Evolutionary conservation across 2,329 filamentous ascomycete genomes (phyloP).

Genomic region (Cyphellophora europaea): DNA sequence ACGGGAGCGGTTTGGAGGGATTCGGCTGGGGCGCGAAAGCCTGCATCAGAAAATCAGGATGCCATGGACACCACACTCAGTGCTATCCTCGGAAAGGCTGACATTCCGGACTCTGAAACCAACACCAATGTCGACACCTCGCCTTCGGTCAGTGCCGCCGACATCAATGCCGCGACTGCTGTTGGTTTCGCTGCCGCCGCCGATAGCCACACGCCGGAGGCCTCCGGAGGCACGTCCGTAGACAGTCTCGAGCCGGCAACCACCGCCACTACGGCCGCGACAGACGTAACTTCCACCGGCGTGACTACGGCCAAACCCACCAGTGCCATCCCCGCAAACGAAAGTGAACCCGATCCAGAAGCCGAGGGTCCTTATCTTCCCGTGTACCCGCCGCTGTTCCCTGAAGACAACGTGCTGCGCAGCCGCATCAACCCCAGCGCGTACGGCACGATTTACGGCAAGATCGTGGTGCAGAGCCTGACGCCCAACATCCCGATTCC

Average conservation of each 20-base stretch:
- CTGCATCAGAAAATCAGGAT: constrained; percentile 1
- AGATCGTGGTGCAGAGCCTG: constrained; percentile 70
- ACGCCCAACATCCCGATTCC: constrained; percentile 86
- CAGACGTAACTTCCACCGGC: constrained; percentile 24
- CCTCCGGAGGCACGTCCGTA: constrained; percentile 2
- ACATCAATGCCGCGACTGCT: not conserved
- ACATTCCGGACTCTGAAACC: not conserved
- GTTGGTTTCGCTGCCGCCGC: not conserved
- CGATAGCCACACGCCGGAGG: not conserved
- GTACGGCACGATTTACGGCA: constrained; percentile 80
- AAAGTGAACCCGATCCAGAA: constrained; percentile 16
- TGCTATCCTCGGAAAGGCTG: not conserved
- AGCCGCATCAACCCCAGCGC: constrained; percentile 62
- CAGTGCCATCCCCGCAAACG: constrained; percentile 12
- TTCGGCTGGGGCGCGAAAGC: not conserved
- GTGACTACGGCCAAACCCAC: not conserved
- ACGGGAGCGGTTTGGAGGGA: constrained; percentile 54
- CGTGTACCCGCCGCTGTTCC: constrained; percentile 62
- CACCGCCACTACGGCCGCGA: constrained; percentile 30
- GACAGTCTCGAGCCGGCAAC: constrained; percentile 8
- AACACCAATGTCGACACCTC: not conserved
- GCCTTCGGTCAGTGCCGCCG: not conserved
- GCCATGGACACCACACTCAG: not conserved
- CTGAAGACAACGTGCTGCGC: constrained; percentile 65
- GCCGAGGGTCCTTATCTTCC: constrained; percentile 57